Conservation (phyloP, 306 rosid genomes). For the Vicia villosa region DNA sequence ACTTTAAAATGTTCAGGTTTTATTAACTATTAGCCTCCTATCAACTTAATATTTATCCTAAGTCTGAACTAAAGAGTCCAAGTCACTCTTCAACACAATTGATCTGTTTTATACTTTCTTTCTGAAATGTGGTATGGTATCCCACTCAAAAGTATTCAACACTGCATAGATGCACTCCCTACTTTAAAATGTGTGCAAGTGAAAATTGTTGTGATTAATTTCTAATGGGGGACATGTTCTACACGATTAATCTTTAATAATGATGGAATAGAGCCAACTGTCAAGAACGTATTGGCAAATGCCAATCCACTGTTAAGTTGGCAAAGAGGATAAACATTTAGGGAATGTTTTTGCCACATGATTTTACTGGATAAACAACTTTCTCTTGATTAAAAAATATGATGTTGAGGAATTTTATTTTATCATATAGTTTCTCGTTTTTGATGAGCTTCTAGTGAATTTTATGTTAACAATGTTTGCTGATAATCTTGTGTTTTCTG, state of each 20-base stretch:
- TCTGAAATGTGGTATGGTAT: not conserved
- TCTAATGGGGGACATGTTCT: not conserved
- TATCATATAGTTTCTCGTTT: constrained; percentile 13
- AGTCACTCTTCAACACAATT: not conserved
- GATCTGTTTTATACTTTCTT: not conserved
- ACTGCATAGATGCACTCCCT: not conserved
- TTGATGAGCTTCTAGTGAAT: constrained; percentile 28
- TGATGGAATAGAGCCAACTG: constrained; percentile 9
- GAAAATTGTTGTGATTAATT: not conserved
- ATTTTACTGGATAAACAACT: constrained; percentile 21
- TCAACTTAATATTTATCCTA: not conserved
- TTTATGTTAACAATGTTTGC: constrained; percentile 7
- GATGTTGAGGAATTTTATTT: not conserved
- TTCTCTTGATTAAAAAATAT: not conserved
- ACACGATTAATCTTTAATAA: not conserved
- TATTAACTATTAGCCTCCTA: not conserved
- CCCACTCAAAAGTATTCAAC: not conserved
- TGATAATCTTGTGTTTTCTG: constrained; percentile 31
- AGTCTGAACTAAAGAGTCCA: constrained; percentile 3
- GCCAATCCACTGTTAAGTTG: constrained; percentile 21
- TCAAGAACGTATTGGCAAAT: constrained; percentile 19
- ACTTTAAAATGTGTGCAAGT: not conserved
- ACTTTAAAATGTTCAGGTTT: constrained; percentile 9
- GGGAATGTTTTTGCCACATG: not conserved
- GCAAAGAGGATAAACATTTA: not conserved